Evolutionary conservation across 805 yeast genomes (phyloP).

Genomic region (Ogataea degrootiae): DNA sequence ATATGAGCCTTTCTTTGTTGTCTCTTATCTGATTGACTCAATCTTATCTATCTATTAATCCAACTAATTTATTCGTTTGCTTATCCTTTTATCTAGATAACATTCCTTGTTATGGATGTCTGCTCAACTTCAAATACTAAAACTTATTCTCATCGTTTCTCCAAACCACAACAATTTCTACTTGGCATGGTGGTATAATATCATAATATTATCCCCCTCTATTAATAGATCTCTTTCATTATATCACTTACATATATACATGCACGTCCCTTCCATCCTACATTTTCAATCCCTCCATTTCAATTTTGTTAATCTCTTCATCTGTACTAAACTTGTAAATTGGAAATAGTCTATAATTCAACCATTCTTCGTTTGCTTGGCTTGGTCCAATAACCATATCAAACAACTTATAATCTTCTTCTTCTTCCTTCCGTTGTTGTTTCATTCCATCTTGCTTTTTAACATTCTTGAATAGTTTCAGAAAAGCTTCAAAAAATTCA

Average conservation of each 20-base stretch:
- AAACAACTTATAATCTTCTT: constrained; percentile 11
- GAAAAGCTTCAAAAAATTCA: constrained; percentile 9
- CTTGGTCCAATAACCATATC: constrained; percentile 13
- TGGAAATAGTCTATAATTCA: constrained; percentile 19
- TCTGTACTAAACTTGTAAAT: constrained; percentile 17
- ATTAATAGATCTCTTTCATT: background rate
- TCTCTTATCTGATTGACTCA: too few species aligned
- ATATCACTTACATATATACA: background rate
- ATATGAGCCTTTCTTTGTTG: too few species aligned
- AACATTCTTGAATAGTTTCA: constrained; percentile 1
- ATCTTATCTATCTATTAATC: too few species aligned
- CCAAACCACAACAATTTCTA: too few species aligned
- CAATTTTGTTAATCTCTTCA: background rate
- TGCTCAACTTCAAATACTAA: too few species aligned
- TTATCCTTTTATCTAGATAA: too few species aligned
- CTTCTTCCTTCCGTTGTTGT: constrained; percentile 3
- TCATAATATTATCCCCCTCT: too few species aligned
- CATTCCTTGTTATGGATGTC: too few species aligned
- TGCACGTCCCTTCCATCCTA: background rate
- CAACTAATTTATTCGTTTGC: too few species aligned
- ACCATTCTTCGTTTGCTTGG: constrained; percentile 17
- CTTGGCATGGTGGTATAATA: too few species aligned
- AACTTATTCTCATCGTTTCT: too few species aligned
- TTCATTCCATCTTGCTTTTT: background rate
- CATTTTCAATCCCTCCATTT: constrained; percentile 4